Conservation (phyloP, 148 eudicot species). For the Rhododendron mucronatum region DNA sequence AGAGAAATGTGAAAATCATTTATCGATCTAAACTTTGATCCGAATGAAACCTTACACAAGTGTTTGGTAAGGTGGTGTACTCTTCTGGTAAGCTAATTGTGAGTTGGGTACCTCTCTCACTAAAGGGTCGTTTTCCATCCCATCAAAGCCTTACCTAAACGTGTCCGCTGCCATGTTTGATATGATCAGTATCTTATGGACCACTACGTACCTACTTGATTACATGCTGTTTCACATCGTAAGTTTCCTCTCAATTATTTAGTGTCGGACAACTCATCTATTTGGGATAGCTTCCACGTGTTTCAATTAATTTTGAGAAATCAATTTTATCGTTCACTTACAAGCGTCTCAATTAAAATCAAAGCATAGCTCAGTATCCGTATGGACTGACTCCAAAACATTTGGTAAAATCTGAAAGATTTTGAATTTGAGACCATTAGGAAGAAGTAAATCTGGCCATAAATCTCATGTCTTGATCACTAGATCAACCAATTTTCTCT, state of each 20-base stretch:
- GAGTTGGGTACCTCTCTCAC: background rate
- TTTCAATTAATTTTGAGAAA: too few species aligned
- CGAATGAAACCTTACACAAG: background rate
- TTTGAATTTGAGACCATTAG: too few species aligned
- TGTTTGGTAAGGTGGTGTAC: background rate
- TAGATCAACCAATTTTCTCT: too few species aligned
- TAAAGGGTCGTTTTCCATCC: background rate
- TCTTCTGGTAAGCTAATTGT: background rate
- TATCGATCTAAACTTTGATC: background rate
- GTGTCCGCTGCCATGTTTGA: background rate
- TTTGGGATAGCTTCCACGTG: accelerated
- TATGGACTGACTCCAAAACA: too few species aligned
- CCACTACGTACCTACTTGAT: background rate
- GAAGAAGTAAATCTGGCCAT: too few species aligned
- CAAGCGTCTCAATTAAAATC: too few species aligned
- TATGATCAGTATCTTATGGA: background rate
- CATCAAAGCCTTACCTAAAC: background rate
- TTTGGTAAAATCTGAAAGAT: too few species aligned
- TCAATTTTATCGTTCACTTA: background rate
- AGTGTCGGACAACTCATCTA: background rate
- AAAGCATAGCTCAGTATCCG: too few species aligned
- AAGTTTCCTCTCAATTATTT: background rate
- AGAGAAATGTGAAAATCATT: too few species aligned
- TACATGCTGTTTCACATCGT: background rate
- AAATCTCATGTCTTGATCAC: too few species aligned